Base-by-base conservation (phyloP, 495 filamentous ascomycete genomes). In the Hyphodiscus hymeniophilus region DNA sequence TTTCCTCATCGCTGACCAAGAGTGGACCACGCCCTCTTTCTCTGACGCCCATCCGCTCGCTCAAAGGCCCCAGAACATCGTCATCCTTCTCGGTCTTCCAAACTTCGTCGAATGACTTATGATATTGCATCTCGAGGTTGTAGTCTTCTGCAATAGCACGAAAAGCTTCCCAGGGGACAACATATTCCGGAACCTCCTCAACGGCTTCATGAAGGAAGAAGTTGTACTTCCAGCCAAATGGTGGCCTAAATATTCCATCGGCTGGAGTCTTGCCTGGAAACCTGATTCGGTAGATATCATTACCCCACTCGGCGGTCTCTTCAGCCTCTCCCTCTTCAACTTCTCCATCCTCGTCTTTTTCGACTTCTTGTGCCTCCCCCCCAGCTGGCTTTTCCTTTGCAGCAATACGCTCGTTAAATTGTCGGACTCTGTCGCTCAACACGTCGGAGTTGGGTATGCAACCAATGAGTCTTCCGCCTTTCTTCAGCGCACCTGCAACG, bases 81-180 rank as follows among this genome's bases (percentile, higher is more conserved):
- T 94, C 83, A 48, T 90, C 80, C 65, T 86, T 88, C 67, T 95
- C 88, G 17, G 89, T 80, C 45, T 84, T 76, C 88, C 91, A 95
- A 24, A 97, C 80, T 38, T 97, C 92, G 23, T 76, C 63, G 63
- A 98, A 98, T 0, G 81, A 73, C 64, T 86, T 87, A 59, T 92
- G 85, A 51, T 94, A 98, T 61, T 94, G 82, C 41, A 95, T 70
- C 60, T 98, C 92, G 3, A 98, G 80, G 59, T 94, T 95, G 68
- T 91, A 96, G 56, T 97, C 92, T 60, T 95, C 89, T 20, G 94
- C 92, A 54, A 98, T 71, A 34, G 76, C 89, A 66, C 92, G 87
- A 66, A 98, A 96, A 1, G 87, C 89, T 60, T 94, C 89, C 94
- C 94, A 98, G 0, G 92, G 92, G 7, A 98, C 94, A 8, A 98